A percentile compares a stretch with the other conserved stretches of the same genome.
Conservation (phyloP, 2,329 filamentous ascomycete genomes). For the Pleoardoris graminearum region DNA sequence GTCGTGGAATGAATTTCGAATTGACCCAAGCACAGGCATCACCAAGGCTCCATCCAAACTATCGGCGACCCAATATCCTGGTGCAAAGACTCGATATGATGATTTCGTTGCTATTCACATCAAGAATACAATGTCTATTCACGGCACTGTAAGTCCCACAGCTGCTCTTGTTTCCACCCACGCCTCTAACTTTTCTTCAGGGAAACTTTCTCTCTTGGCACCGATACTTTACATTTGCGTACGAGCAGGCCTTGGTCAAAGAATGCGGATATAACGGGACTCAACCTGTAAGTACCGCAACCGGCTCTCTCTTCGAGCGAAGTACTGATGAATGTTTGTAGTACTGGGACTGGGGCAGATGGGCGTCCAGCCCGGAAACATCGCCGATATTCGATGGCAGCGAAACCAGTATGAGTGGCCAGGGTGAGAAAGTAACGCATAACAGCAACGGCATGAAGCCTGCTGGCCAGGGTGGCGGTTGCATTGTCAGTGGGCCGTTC, state of each 20-base stretch:
- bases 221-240: slow-evolving; percentile 47
- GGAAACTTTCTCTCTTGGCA: slow-evolving; percentile 49
- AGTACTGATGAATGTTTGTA: slow-evolving; percentile 15
- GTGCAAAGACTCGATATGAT: slow-evolving; percentile 40
- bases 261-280: slow-evolving; percentile 52
- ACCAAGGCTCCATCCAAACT: slow-evolving; percentile 31
- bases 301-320: slow-evolving; percentile 12
- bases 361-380: slow-evolving; percentile 48
- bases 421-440: slow-evolving; percentile 47
- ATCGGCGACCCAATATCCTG: slow-evolving; percentile 28
- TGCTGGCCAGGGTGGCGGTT: slow-evolving; percentile 60
- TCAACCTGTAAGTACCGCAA: slow-evolving; percentile 41
- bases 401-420: slow-evolving; percentile 53
- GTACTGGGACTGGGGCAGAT: slow-evolving; percentile 60
- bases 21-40: no score
- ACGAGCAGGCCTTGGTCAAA: slow-evolving; percentile 47
- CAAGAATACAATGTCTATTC: slow-evolving; percentile 41
- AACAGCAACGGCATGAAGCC: slow-evolving; percentile 41
- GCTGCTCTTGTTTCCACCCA: background rate
- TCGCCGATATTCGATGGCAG: slow-evolving; percentile 62
- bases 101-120: slow-evolving; percentile 45
- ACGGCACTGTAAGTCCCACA: slow-evolving; percentile 30
- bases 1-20: no score
- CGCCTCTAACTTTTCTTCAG: slow-evolving; percentile 7
- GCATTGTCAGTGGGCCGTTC: slow-evolving; percentile 58